Percentiles rank a stretch among this genome's conserved stretches.
These are phyloP conservation scores for Chlorencoelia australis DNA, from an alignment of 2,329 filamentous ascomycete genomes.

Conservation along the genomic window DNA sequence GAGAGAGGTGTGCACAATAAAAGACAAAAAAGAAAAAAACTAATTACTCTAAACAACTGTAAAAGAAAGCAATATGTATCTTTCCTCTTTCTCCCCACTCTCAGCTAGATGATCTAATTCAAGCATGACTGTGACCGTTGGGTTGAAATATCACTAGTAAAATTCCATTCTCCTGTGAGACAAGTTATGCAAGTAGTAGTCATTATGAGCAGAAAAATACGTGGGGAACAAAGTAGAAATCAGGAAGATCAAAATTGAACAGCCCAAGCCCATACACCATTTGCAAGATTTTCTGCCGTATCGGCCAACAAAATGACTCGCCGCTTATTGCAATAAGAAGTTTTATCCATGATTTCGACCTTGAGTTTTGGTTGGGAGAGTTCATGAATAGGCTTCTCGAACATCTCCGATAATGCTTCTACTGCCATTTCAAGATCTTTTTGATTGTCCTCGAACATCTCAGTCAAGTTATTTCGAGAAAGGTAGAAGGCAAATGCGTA, in stretches of 20 bases:
- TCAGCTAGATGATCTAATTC: no score
- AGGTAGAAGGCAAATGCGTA: constrained; percentile 98
- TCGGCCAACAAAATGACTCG: constrained; percentile 83
- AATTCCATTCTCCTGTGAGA: constrained; percentile 16
- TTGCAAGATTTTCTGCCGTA: constrained; percentile 83
- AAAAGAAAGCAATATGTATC: no score
- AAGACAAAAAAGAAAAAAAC: no score
- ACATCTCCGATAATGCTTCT: constrained; percentile 96
- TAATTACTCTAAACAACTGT: no score
- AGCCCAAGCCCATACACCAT: constrained; percentile 49
- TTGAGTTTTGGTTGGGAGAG: constrained; percentile 81
- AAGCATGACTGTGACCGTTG: no score
- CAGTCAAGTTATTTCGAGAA: constrained; percentile 87
- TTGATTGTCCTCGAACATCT: constrained; percentile 98
- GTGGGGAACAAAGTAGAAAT: constrained; percentile 10
- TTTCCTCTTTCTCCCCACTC: no score
- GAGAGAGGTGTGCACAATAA: no score
- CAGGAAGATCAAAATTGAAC: constrained; percentile 17
- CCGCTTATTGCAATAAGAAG: constrained; percentile 88
- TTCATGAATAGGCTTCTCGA: constrained; percentile 90
- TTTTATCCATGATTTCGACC: constrained; percentile 98
- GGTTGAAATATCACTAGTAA: constrained; percentile 8
- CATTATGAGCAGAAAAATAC: background rate
- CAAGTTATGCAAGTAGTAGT: constrained; percentile 12
- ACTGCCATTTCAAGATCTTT: constrained; percentile 97